Conservation (phyloP, 176 grass and related monocot genomes). For the Aegilops tauschii region DNA sequence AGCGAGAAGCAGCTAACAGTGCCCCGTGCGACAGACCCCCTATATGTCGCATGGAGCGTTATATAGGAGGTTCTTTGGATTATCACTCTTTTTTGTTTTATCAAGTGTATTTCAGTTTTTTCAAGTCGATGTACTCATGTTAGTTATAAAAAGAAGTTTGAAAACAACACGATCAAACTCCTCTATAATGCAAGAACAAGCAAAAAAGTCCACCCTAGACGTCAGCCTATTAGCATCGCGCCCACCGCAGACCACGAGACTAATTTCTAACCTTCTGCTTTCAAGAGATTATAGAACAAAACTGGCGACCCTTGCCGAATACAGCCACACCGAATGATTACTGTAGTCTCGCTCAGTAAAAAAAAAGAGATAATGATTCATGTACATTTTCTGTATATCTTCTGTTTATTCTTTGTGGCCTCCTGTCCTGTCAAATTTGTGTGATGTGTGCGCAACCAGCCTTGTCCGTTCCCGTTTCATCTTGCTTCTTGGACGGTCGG, state of each 20-base stretch:
- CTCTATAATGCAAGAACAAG: no score
- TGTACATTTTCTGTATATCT: not conserved
- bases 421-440: not conserved
- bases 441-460: not conserved
- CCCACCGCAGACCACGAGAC: not conserved
- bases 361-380: not conserved
- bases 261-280: not conserved
- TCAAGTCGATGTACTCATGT: no score
- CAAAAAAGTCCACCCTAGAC: no score
- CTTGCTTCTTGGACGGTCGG: conserved; percentile 11
- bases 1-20: no score
- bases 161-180: no score
- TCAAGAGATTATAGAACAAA: not conserved
- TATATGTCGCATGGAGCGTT: no score
- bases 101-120: no score
- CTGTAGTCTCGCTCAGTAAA: not conserved
- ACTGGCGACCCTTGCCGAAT: not conserved
- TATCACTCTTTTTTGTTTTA: no score
- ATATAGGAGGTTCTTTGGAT: no score
- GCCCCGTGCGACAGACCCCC: no score
- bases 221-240: no score
- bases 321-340: not conserved
- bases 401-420: not conserved
- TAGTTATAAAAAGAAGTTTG: no score
- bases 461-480: not conserved